phyloP scores from a whole-genome alignment of 768 basidiomycete species.

The Lactarius vividus region DNA sequence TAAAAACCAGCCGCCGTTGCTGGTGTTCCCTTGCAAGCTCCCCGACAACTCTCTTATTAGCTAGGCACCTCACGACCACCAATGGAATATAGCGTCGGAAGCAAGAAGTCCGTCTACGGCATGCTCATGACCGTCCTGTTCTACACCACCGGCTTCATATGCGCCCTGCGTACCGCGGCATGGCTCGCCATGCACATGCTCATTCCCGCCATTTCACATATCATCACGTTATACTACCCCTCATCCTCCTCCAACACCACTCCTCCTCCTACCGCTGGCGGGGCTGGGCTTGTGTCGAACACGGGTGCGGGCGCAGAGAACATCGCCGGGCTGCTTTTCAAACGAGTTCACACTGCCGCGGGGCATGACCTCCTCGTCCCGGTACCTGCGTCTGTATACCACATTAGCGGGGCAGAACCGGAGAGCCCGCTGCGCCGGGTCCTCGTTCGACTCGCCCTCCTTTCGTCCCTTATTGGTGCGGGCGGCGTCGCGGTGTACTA shows the following conservation, averaged over 20 bases:
- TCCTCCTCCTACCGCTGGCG: neutral
- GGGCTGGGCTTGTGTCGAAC: neutral
- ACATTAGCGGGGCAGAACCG: neutral
- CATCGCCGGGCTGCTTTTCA: neutral
- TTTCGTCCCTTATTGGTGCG: neutral
- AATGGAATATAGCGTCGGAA: neutral
- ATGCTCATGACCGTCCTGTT: conserved; percentile 16
- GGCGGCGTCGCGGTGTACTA: neutral
- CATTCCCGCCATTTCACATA: neutral
- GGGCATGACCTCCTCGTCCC: conserved; percentile 8
- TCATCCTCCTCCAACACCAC: no score
- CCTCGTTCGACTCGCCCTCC: neutral
- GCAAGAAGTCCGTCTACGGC: conserved; percentile 3
- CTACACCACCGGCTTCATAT: conserved; percentile 5
- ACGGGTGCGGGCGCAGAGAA: neutral
- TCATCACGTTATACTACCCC: neutral
- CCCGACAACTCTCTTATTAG: neutral
- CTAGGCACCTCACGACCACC: neutral
- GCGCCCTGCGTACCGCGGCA: neutral
- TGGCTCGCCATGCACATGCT: neutral
- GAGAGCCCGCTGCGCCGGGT: neutral
- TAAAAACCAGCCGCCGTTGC: neutral
- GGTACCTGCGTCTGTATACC: neutral
- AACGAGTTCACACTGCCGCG: conserved; percentile 13
- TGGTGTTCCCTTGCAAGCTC: neutral